phyloP scores from a whole-genome alignment of 2,329 filamentous ascomycete species.

The Fusarium denticulatum region DNA sequence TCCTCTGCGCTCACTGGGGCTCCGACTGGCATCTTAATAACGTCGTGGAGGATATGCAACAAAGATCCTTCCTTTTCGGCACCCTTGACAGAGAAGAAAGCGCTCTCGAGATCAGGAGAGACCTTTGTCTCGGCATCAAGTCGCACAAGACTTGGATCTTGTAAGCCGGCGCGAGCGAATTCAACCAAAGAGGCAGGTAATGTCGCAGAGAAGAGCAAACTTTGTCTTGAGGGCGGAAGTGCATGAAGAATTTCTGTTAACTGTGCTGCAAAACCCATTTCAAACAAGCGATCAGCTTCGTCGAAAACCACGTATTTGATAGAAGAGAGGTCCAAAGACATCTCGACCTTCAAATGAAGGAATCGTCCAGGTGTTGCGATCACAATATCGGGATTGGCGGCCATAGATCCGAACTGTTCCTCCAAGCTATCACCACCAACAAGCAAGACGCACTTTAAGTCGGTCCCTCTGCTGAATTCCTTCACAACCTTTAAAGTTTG shows the following conservation, averaged over 20 bases:
- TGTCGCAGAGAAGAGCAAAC: conserved; percentile 93
- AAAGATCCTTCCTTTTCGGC: conserved; percentile 94
- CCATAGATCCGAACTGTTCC: conserved; percentile 93
- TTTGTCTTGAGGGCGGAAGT: conserved; percentile 85
- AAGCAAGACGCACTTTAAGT: conserved; percentile 87
- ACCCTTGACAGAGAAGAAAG: conserved; percentile 93
- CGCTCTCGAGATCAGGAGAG: conserved; percentile 93
- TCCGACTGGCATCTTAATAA: conserved; percentile 88
- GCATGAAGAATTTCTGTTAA: conserved; percentile 92
- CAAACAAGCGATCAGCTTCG: conserved; percentile 95
- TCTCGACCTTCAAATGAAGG: conserved; percentile 95
- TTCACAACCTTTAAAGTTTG: conserved; percentile 98
- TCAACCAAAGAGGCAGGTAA: conserved; percentile 94
- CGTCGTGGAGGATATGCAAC: conserved; percentile 86
- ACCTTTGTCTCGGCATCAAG: conserved; percentile 96
- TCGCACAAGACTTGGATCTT: conserved; percentile 90
- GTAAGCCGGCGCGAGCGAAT: conserved; percentile 90
- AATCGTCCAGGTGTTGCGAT: conserved; percentile 98
- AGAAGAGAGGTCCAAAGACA: conserved; percentile 89
- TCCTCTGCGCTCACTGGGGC: conserved; percentile 64
- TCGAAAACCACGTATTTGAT: conserved; percentile 97
- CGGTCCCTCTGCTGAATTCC: conserved; percentile 89
- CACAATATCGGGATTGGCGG: conserved; percentile 93
- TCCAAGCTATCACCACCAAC: conserved; percentile 96
- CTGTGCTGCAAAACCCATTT: conserved; percentile 97